phyloP scores from a whole-genome alignment of 495 filamentous ascomycete species.

The Penicillium longicatenatum region DNA sequence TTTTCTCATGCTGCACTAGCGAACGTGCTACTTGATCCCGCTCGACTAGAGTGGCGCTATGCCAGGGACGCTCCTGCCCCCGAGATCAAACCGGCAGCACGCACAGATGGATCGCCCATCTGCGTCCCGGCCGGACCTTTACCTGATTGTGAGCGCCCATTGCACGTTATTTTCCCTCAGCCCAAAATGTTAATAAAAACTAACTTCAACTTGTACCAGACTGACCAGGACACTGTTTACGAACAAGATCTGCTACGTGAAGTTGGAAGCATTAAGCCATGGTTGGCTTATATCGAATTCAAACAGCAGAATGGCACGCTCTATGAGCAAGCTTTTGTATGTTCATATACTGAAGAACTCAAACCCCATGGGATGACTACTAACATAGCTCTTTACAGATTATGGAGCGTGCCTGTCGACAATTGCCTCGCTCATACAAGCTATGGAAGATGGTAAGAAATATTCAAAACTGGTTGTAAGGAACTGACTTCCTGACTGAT shows the following conservation, averaged over 20 bases:
- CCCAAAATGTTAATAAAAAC: conserved; percentile 12
- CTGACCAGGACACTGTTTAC: conserved; percentile 88
- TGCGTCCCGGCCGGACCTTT: conserved; percentile 61
- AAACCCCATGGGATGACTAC: conserved; percentile 1
- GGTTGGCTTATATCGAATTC: conserved; percentile 92
- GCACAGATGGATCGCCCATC: conserved; percentile 49
- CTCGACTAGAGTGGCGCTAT: conserved; percentile 52
- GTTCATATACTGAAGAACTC: conserved; percentile 9
- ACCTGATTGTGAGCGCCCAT: conserved; percentile 69
- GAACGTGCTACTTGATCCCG: conserved; percentile 42
- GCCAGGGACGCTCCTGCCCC: conserved; percentile 64
- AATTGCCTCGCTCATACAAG: conserved; percentile 94
- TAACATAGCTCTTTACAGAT: conserved; percentile 33
- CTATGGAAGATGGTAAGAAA: conserved; percentile 89
- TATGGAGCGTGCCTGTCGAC: conserved; percentile 86
- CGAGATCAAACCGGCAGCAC: conserved; percentile 55
- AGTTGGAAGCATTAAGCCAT: conserved; percentile 86
- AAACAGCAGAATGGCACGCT: conserved; percentile 84
- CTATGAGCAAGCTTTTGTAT: conserved; percentile 89
- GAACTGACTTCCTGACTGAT: conserved; percentile 14
- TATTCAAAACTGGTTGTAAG: neutral
- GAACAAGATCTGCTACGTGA: conserved; percentile 94
- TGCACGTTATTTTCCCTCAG: conserved; percentile 2
- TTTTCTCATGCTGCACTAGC: conserved; percentile 31
- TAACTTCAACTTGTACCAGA: conserved; percentile 41